A percentile compares a stretch with the other conserved stretches of the same genome.
phyloP scores from a whole-genome alignment of 495 filamentous ascomycete genomes.

The Chlorociboria aeruginascens region DNA sequence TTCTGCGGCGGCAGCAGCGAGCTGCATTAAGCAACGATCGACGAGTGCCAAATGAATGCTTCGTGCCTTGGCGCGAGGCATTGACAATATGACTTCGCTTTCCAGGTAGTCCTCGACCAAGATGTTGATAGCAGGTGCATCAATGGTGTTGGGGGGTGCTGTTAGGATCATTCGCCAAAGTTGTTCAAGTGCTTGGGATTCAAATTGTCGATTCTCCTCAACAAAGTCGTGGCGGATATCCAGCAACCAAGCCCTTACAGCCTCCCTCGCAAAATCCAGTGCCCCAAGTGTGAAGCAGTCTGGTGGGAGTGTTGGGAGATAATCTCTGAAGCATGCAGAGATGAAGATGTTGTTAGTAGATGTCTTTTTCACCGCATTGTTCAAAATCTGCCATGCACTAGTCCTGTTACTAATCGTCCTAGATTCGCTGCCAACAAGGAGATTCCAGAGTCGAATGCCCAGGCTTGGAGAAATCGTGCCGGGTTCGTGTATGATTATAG shows the following conservation, averaged over 20 bases:
- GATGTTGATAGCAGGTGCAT: slow-evolving; percentile 50
- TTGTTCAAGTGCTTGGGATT: slow-evolving; percentile 55
- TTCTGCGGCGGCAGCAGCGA: slow-evolving; percentile 53
- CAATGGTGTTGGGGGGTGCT: slow-evolving; percentile 56
- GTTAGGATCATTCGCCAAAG: slow-evolving; percentile 76
- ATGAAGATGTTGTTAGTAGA: slow-evolving; percentile 48
- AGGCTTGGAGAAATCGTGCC: slow-evolving; percentile 48
- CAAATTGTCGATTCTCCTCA: slow-evolving; percentile 33
- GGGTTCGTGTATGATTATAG: slow-evolving; percentile 45
- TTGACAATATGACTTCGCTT: slow-evolving; percentile 28
- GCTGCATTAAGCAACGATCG: slow-evolving; percentile 62
- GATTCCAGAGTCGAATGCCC: slow-evolving; percentile 51
- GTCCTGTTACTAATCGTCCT: slow-evolving; percentile 43
- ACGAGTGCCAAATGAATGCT: slow-evolving; percentile 69
- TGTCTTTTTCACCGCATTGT: slow-evolving; percentile 32
- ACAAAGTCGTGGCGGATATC: slow-evolving; percentile 4
- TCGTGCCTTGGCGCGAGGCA: slow-evolving; percentile 31
- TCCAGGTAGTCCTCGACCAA: slow-evolving; percentile 69
- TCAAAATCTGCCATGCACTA: slow-evolving; percentile 54
- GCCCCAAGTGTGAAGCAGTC: slow-evolving; percentile 53
- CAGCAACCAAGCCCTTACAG: slow-evolving; percentile 10
- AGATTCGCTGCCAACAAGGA: slow-evolving; percentile 49
- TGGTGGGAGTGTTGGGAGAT: slow-evolving; percentile 52
- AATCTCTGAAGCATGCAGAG: slow-evolving; percentile 49
- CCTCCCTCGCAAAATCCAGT: slow-evolving; percentile 48